Base-by-base conservation (phyloP, 352 stramenopile genomes). In the Pythium folliculosum region DNA sequence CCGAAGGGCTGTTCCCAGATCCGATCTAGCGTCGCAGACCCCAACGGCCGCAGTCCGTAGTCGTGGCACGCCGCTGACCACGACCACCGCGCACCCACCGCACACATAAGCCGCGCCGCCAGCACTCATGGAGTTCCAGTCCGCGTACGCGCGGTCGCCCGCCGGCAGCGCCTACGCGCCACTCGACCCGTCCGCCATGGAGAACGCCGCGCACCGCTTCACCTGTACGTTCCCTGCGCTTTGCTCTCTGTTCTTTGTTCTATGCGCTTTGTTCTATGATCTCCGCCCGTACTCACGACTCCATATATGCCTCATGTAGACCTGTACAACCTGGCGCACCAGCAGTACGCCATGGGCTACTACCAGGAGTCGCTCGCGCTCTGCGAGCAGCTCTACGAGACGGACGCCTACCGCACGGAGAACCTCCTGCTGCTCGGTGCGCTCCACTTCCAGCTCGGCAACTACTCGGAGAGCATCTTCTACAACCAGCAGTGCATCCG, bases 401-500 rank as follows among this genome's bases (percentile, higher is more conserved):
- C 80, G 37, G 89, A 97, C 67, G 81, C 92, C 12, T 92, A 80
- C 54, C 88, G 91, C 40, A 90, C 88, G 1, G 95, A 98, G 64
- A 97, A 97, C 64, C 71, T 98, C 23, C 72, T 98, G 52, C 84
- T 98, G 22, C 76, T 98, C 3, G 94, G 94, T 14, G 95, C 95
- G 25, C 71, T 97, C 40, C 94, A 98, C 73, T 98, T 98, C 65
- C 93, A 98, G 65, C 77, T 98, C 0, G 84, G 90, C 21, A 96
- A 98, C 72, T 90, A 97, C 53, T 88, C 77, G 9, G 92, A 98
- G 65, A 88, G 80, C 65, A 97, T 98, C 53, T 98, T 98, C 69
- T 98, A 97, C 84, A 98, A 98, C 71, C 91, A 98, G 72, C 91
- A 98, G 64, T 95, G 86, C 66, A 96, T 98, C 57, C 84, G 90